phyloP scores from a whole-genome alignment of 2,329 filamentous ascomycete species.

The Ascochyta viciae-villosae region DNA sequence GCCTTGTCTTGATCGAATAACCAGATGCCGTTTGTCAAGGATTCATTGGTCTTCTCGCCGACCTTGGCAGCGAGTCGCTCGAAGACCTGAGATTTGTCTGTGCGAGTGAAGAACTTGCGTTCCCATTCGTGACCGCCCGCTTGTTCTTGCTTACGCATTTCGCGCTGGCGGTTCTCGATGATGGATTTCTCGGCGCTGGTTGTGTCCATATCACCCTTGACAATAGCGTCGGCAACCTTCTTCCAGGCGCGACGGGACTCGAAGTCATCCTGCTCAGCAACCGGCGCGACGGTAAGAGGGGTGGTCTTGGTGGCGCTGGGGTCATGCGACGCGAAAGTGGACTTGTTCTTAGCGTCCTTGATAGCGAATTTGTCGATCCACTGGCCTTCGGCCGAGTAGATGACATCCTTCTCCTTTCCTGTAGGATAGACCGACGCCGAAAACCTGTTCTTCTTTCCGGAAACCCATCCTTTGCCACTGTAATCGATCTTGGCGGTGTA shows the following conservation, averaged over 20 bases:
- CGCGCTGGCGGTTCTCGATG: constrained; percentile 89
- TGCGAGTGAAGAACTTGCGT: constrained; percentile 76
- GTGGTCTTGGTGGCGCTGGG: constrained; percentile 62
- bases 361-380: constrained; percentile 88
- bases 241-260: constrained; percentile 89
- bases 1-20: constrained; percentile 66
- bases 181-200: constrained; percentile 81
- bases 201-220: constrained; percentile 81
- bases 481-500: constrained; percentile 93
- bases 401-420: constrained; percentile 72
- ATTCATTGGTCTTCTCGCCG: constrained; percentile 62
- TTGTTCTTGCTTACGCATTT: constrained; percentile 74
- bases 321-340: constrained; percentile 54
- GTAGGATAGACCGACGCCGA: constrained; percentile 75
- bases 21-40: constrained; percentile 76
- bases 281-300: constrained; percentile 72
- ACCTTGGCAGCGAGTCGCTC: constrained; percentile 56
- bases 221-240: constrained; percentile 82
- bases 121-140: constrained; percentile 80
- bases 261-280: constrained; percentile 83
- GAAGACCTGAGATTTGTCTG: constrained; percentile 51
- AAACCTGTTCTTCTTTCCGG: constrained; percentile 94
- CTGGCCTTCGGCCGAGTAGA: constrained; percentile 85
- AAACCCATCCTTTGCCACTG: constrained; percentile 91
- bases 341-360: constrained; percentile 66